Evolutionary conservation across 306 rosid genomes (phyloP).

Genomic region (Inga laurina): DNA sequence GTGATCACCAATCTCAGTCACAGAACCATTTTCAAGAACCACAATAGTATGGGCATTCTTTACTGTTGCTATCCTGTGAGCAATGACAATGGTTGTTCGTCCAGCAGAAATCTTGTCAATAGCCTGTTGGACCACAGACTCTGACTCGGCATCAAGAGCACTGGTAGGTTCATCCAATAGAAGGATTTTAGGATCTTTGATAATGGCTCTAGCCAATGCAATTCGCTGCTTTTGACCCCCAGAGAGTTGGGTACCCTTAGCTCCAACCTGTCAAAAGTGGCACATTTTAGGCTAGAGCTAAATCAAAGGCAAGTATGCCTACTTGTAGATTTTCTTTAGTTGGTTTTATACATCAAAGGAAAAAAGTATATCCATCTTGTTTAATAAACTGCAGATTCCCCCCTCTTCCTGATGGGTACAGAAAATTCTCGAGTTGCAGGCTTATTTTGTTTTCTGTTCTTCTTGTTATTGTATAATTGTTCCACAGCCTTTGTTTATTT

Average conservation of each 20-base stretch:
- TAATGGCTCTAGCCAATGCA: constrained; percentile 88
- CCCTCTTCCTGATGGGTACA: not conserved
- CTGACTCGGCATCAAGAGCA: constrained; percentile 88
- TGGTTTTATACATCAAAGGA: not conserved
- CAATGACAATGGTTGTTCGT: constrained; percentile 82
- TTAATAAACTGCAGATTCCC: not conserved
- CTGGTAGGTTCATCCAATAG: constrained; percentile 94
- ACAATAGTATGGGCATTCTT: constrained; percentile 71
- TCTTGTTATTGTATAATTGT: not conserved
- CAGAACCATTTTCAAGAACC: constrained; percentile 76
- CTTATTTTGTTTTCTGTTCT: not conserved
- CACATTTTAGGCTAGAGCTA: constrained; percentile 4
- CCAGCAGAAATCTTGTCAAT: constrained; percentile 80
- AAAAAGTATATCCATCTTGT: not conserved
- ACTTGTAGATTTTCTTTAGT: not conserved
- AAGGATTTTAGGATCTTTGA: constrained; percentile 84
- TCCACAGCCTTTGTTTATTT: not conserved
- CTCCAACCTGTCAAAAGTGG: constrained; percentile 66
- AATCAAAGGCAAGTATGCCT: not conserved
- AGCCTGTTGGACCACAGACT: constrained; percentile 72
- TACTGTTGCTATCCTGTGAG: constrained; percentile 90
- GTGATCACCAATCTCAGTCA: constrained; percentile 78
- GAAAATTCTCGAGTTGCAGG: not conserved
- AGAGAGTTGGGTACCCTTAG: constrained; percentile 75
- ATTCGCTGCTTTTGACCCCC: constrained; percentile 97